Evolutionary conservation across 306 rosid species (phyloP), one percentile per base, ranked within the genome.

Genomic region (Spatholobus suberectus): DNA sequence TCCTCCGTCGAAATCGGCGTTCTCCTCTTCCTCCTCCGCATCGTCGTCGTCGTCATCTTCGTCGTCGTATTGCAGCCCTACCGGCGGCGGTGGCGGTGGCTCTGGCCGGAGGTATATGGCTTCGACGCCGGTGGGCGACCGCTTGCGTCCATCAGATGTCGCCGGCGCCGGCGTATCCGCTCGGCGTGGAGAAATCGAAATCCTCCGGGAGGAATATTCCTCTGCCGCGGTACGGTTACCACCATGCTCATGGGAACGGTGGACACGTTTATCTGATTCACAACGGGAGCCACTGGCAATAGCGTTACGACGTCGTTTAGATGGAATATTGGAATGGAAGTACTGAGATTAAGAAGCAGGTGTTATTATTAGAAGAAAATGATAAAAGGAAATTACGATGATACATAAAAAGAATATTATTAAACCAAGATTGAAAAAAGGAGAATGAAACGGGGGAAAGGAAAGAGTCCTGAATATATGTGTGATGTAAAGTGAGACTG

Each of bases 281-380:
- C 87, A 80, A 84, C 88, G 93, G 96, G 47, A 93, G 90, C 73
- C 89, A 90, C 84, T 91, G 98, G 97, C 97, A 90, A 89, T 89
- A 89, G 47, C 43, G 73, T 9, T 37, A 73, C 27, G 18, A 26
- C 44, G 9, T 66, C 17, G 49, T 68, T 54, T 58, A 23, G 89
- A 73, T 66, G 44, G 73, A 69, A 81, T 44, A 13, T 5, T 75
- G 70, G 12, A 70, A 41, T 5, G 24, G 70, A 76, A 57, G 29
- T 10, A 29, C 32, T 29, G 15, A 40, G 78, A 74, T 51, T 55
- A 49, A 34, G 80, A 77, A 57, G 43, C 62, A 21, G 77, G 26
- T 14, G 29, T 52, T 23, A 34, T 17, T 8, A 2, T 37, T 23
- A 59, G 62, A 34, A 4, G 61, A 70, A 85, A 37, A 63, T 12